Evolutionary conservation across 768 basidiomycete genomes (phyloP), one percentile per base, ranked within the genome.

Genomic region (Mycena venus): DNA sequence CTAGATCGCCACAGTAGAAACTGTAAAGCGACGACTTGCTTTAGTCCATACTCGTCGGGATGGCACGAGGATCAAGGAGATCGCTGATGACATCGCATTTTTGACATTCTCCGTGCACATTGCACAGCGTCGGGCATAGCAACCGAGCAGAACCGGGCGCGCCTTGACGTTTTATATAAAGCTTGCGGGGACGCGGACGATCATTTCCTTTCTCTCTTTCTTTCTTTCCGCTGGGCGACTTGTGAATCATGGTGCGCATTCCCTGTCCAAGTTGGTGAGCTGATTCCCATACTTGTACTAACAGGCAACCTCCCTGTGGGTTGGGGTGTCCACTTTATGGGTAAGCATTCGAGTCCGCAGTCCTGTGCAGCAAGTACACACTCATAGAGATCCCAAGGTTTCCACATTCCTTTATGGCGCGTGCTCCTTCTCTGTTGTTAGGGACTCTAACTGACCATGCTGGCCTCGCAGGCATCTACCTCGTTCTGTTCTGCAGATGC

Each of bases 401-500:
- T 70, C 75, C 53, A 76, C 80, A 9, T 81, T 80, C 69, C 73
- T 81, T 49, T 83, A 81, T 34, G 82, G 81, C 76, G 53, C 69
- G 76, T 71, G n/a, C 12, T 34, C 19, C 51, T 23, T 38, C 17
- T 51, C n/a, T 25, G 3, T 68, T 19, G 23, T 19, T 51, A n/a
- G n/a, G n/a, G 21, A 51, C 4, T 55, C 59, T 58, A 31, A 49
- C n/a, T 38, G 2, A 8, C 25, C 25, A 25, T 11, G n/a, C n/a
- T n/a, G 21, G 15, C 15, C 68, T n/a, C 21, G 3, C 65, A 83
- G 85, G 85, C 31, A 80, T 85, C 62, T 86, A 85, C 73, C 74
- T 80, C 19, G 80, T 85, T 40, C 80, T 87, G 32, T 86, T 84
- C 75, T 75, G 75, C 34, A 82, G 85, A 61, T 85, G 85, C 69